Base-by-base conservation (phyloP, 306 rosid species). In the Arachis hypogaea region DNA sequence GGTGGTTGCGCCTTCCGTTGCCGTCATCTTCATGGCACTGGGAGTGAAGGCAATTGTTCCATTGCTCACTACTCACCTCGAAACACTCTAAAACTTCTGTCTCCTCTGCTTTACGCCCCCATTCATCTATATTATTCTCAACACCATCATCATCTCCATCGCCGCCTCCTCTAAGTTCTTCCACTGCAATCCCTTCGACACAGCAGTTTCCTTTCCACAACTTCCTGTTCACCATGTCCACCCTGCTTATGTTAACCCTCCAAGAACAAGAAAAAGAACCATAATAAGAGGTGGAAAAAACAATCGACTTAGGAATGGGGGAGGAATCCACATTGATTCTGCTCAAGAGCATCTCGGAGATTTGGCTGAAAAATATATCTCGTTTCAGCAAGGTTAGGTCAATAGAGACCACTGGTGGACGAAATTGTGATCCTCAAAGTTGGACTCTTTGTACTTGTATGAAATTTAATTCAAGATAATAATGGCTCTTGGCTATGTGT, bases 131-230 rank as follows among this genome's bases (percentile, higher is more conserved):
- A 4, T 94, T 40, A 30, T 88, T 51, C 18, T 92, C 82, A 92
- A 94, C 85, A 82, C 73, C 59, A 94, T 94, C 87, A 94, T 94
- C 80, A 80, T 94, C 80, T 65, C 77, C 83, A 89, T 94, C 74
- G 83, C 66, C 8, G 93, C 80, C 45, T 84, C 92, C 63, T 86
- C 92, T 11, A 74, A 83, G 22, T 84, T 1, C 56, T 51, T 88
- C 83, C 84, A 82, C 10, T 55, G 38, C 8, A 0, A 47, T 46
- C 11, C 46, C n/a, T 0, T 43, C 61, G 2, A 60, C 11, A 57
- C 7, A 6, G 5, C 58, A 7, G 63, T 71, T 7, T 57, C 60
- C 7, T 4, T 12, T 63, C 43, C 8, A 0, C 66, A 74, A 56
- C 67, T 71, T 0, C 59, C 33, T 7, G 56, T 78, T 74, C 16